A percentile compares a stretch with the other conserved stretches of the same genome.
phyloP scores from a whole-genome alignment of 345 rosid species.

The Isatis tinctoria region DNA sequence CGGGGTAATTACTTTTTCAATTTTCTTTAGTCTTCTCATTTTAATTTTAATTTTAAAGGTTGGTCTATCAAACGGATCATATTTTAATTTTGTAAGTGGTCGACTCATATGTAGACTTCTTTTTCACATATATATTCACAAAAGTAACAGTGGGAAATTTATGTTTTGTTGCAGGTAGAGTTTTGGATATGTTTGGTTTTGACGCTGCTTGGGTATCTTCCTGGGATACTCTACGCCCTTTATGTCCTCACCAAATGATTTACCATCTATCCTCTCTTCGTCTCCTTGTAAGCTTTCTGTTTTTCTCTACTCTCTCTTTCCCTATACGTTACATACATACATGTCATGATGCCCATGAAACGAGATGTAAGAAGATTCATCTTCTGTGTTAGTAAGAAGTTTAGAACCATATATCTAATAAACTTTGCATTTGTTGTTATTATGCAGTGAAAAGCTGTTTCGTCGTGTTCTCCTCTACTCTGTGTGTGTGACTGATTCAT shows the following conservation, averaged over 20 bases:
- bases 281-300: constrained; percentile 23
- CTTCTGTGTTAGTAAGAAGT: too few species aligned
- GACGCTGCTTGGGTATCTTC: constrained; percentile 64
- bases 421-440: not conserved
- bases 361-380: not conserved
- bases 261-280: constrained; percentile 3
- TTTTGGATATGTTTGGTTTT: constrained; percentile 87
- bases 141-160: not conserved
- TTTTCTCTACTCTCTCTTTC: not conserved
- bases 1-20: constrained; percentile 33
- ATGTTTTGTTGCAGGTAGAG: constrained; percentile 42
- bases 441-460: constrained; percentile 23
- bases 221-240: constrained; percentile 78
- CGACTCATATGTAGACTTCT: too few species aligned
- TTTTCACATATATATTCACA: not conserved
- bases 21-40: not conserved
- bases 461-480: constrained; percentile 14
- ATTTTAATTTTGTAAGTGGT: too few species aligned
- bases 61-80: not conserved
- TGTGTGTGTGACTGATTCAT: not conserved
- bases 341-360: not conserved
- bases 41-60: too few species aligned
- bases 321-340: not conserved
- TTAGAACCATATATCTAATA: too few species aligned
- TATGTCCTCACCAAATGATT: constrained; percentile 67